Percentiles rank a stretch among this genome's conserved stretches.
Conservation (phyloP, 352 stramenopile genomes). For the Globisporangium nagaii region DNA sequence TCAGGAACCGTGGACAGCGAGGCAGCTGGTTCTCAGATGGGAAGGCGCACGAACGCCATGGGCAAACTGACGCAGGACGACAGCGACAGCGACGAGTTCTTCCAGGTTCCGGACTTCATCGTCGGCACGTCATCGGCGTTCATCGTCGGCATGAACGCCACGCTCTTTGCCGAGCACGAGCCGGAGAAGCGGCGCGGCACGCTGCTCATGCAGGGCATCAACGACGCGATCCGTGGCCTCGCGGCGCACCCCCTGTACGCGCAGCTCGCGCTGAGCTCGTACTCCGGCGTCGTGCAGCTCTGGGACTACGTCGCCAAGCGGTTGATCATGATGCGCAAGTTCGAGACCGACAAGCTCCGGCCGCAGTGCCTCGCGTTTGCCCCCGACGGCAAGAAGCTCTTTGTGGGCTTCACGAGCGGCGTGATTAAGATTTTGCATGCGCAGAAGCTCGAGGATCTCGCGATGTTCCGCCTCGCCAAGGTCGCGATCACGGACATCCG, state of each 20-base stretch:
- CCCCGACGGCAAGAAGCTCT: constrained; percentile 65
- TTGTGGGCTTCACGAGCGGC: constrained; percentile 86
- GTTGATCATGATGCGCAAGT: constrained; percentile 80
- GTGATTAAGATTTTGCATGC: constrained; percentile 82
- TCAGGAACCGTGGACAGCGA: too few relatives aligned
- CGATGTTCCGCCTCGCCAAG: constrained; percentile 63
- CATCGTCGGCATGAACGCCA: constrained; percentile 77
- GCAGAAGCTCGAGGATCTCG: constrained; percentile 69
- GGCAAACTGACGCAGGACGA: constrained; percentile 10
- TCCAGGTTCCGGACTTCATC: constrained; percentile 87
- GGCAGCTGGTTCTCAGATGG: neutral
- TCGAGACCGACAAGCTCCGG: constrained; percentile 53
- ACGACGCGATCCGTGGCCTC: constrained; percentile 80
- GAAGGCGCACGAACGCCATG: neutral
- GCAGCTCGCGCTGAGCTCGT: constrained; percentile 76
- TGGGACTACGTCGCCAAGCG: constrained; percentile 88
- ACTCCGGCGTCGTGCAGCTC: constrained; percentile 83
- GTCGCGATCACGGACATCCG: constrained; percentile 70
- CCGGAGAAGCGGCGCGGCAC: constrained; percentile 80
- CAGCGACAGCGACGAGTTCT: constrained; percentile 36
- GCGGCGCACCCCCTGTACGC: constrained; percentile 67
- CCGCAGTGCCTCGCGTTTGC: constrained; percentile 83
- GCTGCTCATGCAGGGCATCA: constrained; percentile 89
- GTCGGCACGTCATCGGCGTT: constrained; percentile 84
- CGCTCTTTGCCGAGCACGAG: constrained; percentile 84